Base-by-base conservation (phyloP, 192 early-diverging fungal genomes). In the Thoreauomyces humboldtii region DNA sequence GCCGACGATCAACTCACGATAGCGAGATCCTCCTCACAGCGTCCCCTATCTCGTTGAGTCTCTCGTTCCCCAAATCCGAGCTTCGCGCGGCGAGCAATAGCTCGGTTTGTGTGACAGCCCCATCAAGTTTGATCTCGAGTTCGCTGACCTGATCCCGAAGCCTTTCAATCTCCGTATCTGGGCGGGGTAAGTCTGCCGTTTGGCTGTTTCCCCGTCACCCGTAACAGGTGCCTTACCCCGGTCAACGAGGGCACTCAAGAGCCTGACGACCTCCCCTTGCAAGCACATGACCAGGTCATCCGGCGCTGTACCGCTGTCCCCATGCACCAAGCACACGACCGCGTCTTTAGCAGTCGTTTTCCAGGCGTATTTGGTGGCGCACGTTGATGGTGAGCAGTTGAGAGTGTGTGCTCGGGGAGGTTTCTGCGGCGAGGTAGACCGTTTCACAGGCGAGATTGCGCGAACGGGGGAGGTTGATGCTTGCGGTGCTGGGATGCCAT, bases 101-200 rank as follows among this genome's bases (percentile, higher is more conserved):
- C 48, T 68, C 54, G n/a, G 38, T 59, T 52, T 68, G 57, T 15
- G 66, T 68, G 19, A 68, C 44, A 1, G 58, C 66, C 15, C 42
- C 17, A 33, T 68, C 66, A 17, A 47, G 50, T 9, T 36, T 31
- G 19, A 60, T 12, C 31, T 60, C 19, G 32, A 58, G 22, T 28
- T 61, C 38, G 12, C 12, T 33, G 14, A 68, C 28, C 14, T 24
- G 17, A 21, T 68, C 66, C 21, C 47, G 45, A 3, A 68, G 34
- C 56, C 61, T 22, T 27, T 14, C 21, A 28, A 68, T 68, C 33
- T 68, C 45, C 22, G 14, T 48, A 46, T 68, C 66, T 68, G 19
- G 19, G 28, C 12, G 31, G 19, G 7, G 43, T 47, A 47, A 61
- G 2, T 17, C 50, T 2, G 27, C 50, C 29, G 6, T 52, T 14